phyloP scores from a whole-genome alignment of 768 basidiomycete genomes.

The Candolleomyces efflorescens region DNA sequence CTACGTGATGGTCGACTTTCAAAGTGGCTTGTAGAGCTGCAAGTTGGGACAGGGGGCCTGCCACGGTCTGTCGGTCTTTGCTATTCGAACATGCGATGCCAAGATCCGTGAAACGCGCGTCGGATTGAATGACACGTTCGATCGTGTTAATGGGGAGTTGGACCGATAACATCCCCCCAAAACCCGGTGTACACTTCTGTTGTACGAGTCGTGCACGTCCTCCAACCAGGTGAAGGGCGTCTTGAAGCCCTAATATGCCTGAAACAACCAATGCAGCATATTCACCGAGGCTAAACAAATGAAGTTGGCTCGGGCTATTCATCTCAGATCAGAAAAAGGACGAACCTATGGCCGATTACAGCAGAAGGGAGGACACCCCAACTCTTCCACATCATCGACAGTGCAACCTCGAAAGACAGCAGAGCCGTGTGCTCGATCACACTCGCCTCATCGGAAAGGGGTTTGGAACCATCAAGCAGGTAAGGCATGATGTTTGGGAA shows the following conservation, averaged over 20 bases:
- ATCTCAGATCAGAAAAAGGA: neutral
- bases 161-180: constrained; percentile 63
- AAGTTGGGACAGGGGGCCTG: constrained; percentile 48
- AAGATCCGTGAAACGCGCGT: constrained; percentile 30
- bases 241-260: constrained; percentile 50
- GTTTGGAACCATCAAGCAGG: constrained; percentile 13
- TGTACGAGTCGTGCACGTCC: constrained; percentile 54
- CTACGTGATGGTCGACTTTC: constrained; percentile 31
- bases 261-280: constrained; percentile 69
- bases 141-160: constrained; percentile 32
- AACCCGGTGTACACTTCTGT: constrained; percentile 35
- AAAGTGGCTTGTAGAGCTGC: constrained; percentile 37
- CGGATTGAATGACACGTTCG: constrained; percentile 28
- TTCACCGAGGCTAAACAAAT: constrained; percentile 58
- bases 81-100: constrained; percentile 63
- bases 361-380: constrained; percentile 64
- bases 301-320: neutral
- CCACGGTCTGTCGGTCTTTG: constrained; percentile 50
- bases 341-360: constrained; percentile 69
- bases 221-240: constrained; percentile 55
- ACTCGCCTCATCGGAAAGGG: neutral
- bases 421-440: constrained; percentile 50
- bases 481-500: constrained; percentile 46
- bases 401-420: constrained; percentile 59
- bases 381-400: constrained; percentile 60